Evolutionary conservation across 139 green algal species (phyloP).

Genomic region (Chlamydomonas schloesseri): DNA sequence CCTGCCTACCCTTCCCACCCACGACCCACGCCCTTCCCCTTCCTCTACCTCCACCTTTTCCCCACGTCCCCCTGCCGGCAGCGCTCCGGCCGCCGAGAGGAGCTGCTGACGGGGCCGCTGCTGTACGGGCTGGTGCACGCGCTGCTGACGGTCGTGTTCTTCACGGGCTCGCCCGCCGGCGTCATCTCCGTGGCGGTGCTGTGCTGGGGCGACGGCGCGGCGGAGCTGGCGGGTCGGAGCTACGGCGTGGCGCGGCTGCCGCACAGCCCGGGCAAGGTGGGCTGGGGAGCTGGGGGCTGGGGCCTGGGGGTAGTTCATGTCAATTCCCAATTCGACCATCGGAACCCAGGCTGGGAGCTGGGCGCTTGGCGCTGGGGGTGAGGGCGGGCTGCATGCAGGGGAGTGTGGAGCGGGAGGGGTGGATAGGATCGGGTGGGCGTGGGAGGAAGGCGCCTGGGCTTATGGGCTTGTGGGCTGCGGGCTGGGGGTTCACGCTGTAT

Average conservation of each 20-base stretch:
- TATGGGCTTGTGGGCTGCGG: too few species aligned
- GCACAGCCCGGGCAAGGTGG: slow-evolving; percentile 23
- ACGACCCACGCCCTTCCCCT: too few species aligned
- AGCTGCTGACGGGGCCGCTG: slow-evolving; percentile 43
- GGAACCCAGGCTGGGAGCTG: too few species aligned
- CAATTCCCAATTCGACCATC: too few species aligned
- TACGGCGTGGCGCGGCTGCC: neutral
- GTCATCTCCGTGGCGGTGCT: slow-evolving; percentile 25
- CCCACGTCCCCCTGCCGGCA: neutral
- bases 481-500: too few species aligned
- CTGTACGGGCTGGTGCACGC: slow-evolving; percentile 47
- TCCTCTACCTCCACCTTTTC: neutral
- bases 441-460: too few species aligned
- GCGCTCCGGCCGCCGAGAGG: slow-evolving; percentile 13
- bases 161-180: slow-evolving; percentile 17
- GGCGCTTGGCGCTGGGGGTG: too few species aligned
- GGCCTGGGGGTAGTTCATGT: too few species aligned
- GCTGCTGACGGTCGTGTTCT: slow-evolving; percentile 16
- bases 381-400: too few species aligned
- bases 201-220: slow-evolving; percentile 43
- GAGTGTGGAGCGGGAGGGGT: too few species aligned
- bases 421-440: too few species aligned
- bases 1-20: too few species aligned
- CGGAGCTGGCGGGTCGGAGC: slow-evolving; percentile 35
- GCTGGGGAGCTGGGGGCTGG: neutral